Evolutionary conservation across 352 stramenopile genomes (phyloP).

Genomic region (Globisporangium splendens): DNA sequence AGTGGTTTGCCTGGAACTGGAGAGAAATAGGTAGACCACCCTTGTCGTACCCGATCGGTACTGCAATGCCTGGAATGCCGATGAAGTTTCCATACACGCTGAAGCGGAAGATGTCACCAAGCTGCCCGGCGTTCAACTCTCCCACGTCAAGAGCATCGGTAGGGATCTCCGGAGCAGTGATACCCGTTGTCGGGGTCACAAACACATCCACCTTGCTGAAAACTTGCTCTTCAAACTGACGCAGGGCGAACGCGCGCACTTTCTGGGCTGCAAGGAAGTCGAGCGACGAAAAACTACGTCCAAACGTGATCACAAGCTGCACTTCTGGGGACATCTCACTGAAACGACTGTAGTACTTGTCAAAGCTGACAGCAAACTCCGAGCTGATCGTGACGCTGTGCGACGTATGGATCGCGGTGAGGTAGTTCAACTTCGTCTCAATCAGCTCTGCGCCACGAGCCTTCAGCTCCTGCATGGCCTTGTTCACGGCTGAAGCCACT

Average conservation of each 20-base stretch:
- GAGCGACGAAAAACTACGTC: conserved; percentile 52
- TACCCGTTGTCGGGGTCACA: conserved; percentile 76
- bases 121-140: conserved; percentile 52
- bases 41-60: conserved; percentile 70
- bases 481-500: conserved; percentile 40
- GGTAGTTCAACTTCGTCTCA: conserved; percentile 69
- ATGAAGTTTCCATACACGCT: conserved; percentile 86
- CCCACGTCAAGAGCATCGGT: conserved; percentile 36
- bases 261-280: conserved; percentile 87
- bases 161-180: conserved; percentile 71
- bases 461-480: conserved; percentile 49
- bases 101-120: conserved; percentile 76
- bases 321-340: conserved; percentile 64
- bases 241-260: conserved; percentile 75
- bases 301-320: conserved; percentile 70
- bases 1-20: conserved; percentile 76
- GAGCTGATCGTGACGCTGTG: conserved; percentile 81
- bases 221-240: conserved; percentile 67
- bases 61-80: conserved; percentile 72
- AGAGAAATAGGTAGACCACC: conserved; percentile 68
- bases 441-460: conserved; percentile 65
- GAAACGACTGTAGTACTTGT: conserved; percentile 62
- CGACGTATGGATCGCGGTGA: conserved; percentile 73
- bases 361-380: conserved; percentile 73
- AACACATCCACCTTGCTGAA: conserved; percentile 89